These are phyloP conservation scores for Platanthera guangdongensis DNA, from an alignment of 106 monocot species.

Conservation along the genomic window DNA sequence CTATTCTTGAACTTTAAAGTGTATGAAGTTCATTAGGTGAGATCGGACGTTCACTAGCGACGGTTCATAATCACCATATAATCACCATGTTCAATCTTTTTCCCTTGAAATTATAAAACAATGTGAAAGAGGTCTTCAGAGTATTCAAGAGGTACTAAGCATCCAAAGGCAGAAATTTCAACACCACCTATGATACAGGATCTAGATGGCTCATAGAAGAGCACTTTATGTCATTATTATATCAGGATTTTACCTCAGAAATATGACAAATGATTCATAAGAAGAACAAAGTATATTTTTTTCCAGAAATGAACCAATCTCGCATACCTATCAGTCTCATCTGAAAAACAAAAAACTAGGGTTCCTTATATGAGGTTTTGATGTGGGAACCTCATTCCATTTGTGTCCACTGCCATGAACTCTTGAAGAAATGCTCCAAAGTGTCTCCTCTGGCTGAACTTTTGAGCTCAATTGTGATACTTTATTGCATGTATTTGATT, in stretches of 20 bases:
- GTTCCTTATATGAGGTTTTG: slow-evolving; percentile 65
- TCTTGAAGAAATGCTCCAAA: slow-evolving; percentile 92
- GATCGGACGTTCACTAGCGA: too few species aligned
- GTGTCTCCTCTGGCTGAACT: slow-evolving; percentile 60
- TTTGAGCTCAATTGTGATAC: slow-evolving; percentile 31
- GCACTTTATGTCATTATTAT: background rate
- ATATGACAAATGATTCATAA: background rate
- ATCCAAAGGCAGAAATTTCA: background rate
- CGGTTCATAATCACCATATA: too few species aligned
- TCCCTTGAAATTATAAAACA: background rate
- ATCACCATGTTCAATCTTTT: too few species aligned
- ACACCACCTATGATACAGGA: background rate
- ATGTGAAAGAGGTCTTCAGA: background rate
- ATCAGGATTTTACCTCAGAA: background rate
- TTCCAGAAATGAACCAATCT: background rate
- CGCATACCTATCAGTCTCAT: slow-evolving; percentile 14
- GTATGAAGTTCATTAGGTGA: too few species aligned
- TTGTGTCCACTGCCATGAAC: slow-evolving; percentile 44
- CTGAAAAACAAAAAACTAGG: slow-evolving; percentile 65
- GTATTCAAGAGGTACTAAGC: background rate
- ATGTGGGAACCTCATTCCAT: slow-evolving; percentile 47
- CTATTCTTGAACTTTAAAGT: too few species aligned
- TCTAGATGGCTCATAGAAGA: background rate
- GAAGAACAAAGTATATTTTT: background rate
- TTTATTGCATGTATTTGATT: slow-evolving; percentile 46